Conservation (phyloP, 768 basidiomycete genomes). For the Suillus tomentosus region DNA sequence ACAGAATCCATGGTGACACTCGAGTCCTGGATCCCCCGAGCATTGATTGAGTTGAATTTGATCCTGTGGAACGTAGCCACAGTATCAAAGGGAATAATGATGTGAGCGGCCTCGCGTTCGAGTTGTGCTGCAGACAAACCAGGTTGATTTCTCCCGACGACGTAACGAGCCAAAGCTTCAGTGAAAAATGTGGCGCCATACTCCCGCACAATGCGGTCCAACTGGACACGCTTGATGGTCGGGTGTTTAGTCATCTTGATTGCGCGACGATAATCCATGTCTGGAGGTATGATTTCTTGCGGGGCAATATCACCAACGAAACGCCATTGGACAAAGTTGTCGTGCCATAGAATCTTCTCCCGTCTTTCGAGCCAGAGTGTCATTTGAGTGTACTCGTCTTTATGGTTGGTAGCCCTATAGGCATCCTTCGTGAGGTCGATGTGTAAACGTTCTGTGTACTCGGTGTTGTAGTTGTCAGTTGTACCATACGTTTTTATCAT, state of each 20-base stretch:
- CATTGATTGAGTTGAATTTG: background rate
- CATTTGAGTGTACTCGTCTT: slow-evolving; percentile 42
- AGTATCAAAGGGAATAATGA: background rate
- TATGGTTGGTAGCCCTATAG: slow-evolving; percentile 33
- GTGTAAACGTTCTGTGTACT: slow-evolving; percentile 33
- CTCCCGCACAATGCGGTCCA: slow-evolving; percentile 19
- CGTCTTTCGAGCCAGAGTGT: slow-evolving; percentile 36
- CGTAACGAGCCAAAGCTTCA: background rate
- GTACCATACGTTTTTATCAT: slow-evolving; percentile 39
- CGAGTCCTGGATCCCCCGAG: background rate
- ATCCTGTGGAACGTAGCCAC: background rate
- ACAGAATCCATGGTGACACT: background rate
- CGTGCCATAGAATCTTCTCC: slow-evolving; percentile 33
- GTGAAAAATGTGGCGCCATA: slow-evolving; percentile 27
- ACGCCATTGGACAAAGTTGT: slow-evolving; percentile 28
- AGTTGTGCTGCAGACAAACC: background rate
- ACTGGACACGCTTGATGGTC: slow-evolving; percentile 23
- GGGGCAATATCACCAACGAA: slow-evolving; percentile 5
- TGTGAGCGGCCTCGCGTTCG: background rate
- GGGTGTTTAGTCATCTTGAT: slow-evolving; percentile 31
- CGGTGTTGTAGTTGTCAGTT: slow-evolving; percentile 43
- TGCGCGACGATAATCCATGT: slow-evolving; percentile 15
- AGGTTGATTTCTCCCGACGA: background rate
- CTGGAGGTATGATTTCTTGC: slow-evolving; percentile 3
- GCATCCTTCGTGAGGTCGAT: slow-evolving; percentile 28